These are phyloP conservation scores for Diplogelasinospora grovesii DNA, from an alignment of 495 filamentous ascomycete genomes.

Conservation along the genomic window DNA sequence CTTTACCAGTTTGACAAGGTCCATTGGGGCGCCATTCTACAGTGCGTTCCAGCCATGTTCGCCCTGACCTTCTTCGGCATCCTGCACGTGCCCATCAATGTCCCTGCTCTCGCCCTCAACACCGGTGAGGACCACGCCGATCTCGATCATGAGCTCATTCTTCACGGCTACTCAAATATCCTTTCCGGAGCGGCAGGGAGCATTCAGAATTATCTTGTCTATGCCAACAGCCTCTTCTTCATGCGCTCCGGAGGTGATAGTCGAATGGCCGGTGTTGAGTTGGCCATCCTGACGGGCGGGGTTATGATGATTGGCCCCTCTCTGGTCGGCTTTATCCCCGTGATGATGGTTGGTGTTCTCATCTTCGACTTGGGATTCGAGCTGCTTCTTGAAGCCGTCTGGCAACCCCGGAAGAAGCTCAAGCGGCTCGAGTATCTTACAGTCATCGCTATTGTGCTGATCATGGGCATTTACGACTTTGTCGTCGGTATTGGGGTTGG, in stretches of 20 bases:
- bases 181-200: conserved; percentile 79
- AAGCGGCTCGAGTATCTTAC: conserved; percentile 83
- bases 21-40: conserved; percentile 71
- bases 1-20: conserved; percentile 58
- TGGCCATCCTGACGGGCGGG: conserved; percentile 71
- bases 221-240: conserved; percentile 93
- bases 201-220: conserved; percentile 97
- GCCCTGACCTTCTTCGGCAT: conserved; percentile 96
- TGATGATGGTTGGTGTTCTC: conserved; percentile 91
- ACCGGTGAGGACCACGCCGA: conserved; percentile 86
- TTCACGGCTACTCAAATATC: conserved; percentile 89
- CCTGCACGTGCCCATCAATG: conserved; percentile 95
- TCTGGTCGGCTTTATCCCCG: conserved; percentile 87
- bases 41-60: conserved; percentile 90
- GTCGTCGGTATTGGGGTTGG: conserved; percentile 88
- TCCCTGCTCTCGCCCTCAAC: conserved; percentile 82
- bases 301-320: conserved; percentile 79
- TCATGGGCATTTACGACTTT: conserved; percentile 96
- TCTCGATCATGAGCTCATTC: conserved; percentile 84
- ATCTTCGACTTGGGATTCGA: conserved; percentile 95
- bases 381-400: conserved; percentile 76
- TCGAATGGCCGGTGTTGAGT: conserved; percentile 76
- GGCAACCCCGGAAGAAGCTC: conserved; percentile 80
- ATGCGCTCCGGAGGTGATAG: conserved; percentile 84
- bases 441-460: conserved; percentile 83